These are phyloP conservation scores for Dactylonectria estremocensis DNA, from an alignment of 2,329 filamentous ascomycete species.

Conservation along the genomic window DNA sequence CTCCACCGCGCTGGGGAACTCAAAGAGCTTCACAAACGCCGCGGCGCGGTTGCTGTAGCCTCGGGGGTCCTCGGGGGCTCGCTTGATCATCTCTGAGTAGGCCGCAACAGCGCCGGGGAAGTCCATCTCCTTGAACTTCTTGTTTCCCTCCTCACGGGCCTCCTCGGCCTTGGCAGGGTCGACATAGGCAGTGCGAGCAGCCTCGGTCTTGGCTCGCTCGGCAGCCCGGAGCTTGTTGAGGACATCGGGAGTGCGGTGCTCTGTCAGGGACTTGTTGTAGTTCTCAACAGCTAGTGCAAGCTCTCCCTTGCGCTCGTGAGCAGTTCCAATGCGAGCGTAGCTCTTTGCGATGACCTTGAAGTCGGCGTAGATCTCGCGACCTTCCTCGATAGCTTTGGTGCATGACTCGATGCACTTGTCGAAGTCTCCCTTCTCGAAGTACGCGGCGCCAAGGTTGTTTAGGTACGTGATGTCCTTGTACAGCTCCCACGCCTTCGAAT, in stretches of 20 bases:
- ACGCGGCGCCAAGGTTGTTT: conserved; percentile 94
- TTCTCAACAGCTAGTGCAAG: conserved; percentile 85
- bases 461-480: conserved; percentile 98
- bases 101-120: conserved; percentile 96
- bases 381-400: conserved; percentile 90
- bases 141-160: conserved; percentile 93
- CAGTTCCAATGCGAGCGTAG: conserved; percentile 94
- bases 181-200: conserved; percentile 85
- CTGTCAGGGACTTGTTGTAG: conserved; percentile 94
- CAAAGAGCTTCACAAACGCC: conserved; percentile 95
- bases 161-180: conserved; percentile 94
- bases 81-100: conserved; percentile 97
- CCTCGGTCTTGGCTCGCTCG: conserved; percentile 87
- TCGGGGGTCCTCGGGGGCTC: conserved; percentile 90
- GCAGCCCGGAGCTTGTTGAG: conserved; percentile 92
- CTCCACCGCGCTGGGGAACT: conserved; percentile 92
- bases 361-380: conserved; percentile 90
- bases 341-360: conserved; percentile 99
- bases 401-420: conserved; percentile 89
- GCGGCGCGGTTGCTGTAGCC: conserved; percentile 98
- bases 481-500: conserved; percentile 93
- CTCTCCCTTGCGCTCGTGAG: conserved; percentile 92
- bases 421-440: conserved; percentile 97
- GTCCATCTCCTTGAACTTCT: conserved; percentile 97
- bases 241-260: conserved; percentile 96